Evolutionary conservation across 495 filamentous ascomycete genomes (phyloP).

Genomic region (Parathielavia hyrcaniae): DNA sequence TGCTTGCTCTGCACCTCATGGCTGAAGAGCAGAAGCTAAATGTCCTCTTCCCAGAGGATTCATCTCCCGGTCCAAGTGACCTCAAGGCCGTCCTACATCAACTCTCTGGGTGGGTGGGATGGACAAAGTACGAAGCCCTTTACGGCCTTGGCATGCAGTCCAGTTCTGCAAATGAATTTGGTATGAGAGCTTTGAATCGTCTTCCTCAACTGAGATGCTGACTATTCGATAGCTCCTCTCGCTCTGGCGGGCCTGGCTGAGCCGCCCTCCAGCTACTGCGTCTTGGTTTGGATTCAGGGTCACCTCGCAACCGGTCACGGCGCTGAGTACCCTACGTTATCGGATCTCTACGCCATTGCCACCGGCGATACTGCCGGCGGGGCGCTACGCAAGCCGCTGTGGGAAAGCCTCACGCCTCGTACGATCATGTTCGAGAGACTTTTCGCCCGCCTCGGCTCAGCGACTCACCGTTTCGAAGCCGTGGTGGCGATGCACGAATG

Average conservation of each 20-base stretch:
- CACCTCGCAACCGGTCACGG: constrained; percentile 49
- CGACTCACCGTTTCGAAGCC: constrained; percentile 41
- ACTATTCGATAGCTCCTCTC: constrained; percentile 14
- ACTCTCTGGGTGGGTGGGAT: constrained; percentile 77
- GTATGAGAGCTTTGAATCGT: constrained; percentile 14
- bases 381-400: constrained; percentile 19
- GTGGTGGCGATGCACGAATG: constrained; percentile 57
- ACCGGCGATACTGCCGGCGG: constrained; percentile 6
- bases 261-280: constrained; percentile 59
- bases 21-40: constrained; percentile 86
- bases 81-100: constrained; percentile 71
- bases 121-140: constrained; percentile 63
- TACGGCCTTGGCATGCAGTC: constrained; percentile 63
- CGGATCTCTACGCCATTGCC: constrained; percentile 41
- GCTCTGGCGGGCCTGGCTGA: constrained; percentile 38
- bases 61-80: constrained; percentile 46
- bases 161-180: constrained; percentile 20
- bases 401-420: constrained; percentile 45
- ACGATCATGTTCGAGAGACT: constrained; percentile 60
- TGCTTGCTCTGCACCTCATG: constrained; percentile 76
- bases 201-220: constrained; percentile 3
- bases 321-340: constrained; percentile 54
- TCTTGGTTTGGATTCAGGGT: constrained; percentile 58
- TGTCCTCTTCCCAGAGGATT: constrained; percentile 52
- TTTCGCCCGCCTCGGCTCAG: constrained; percentile 36